Base-by-base conservation (phyloP, 306 rosid species). In the Quercus glauca region DNA sequence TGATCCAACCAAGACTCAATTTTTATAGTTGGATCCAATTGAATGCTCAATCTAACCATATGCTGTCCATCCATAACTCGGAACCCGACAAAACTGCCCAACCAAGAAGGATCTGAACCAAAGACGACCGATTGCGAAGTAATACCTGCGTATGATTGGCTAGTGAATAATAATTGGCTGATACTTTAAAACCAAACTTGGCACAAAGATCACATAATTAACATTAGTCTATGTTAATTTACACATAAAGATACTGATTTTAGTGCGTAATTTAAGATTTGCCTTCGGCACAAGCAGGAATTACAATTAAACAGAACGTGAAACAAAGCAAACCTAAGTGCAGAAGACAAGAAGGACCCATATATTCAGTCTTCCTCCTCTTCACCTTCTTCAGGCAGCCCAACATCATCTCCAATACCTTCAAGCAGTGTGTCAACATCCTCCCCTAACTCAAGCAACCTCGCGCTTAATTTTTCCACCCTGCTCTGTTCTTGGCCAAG, bases 401-500 rank as follows among this genome's bases (percentile, higher is more conserved):
- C 98, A 5, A 63, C 45, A 5, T 93, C 99, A 74, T 95, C 99
- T 33, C 97, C 99, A 35, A 95, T 77, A 55, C 91, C 97, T 82
- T 93, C 98, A 17, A 95, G 98, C 65, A 95, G 87, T 80, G 83
- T 81, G 63, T 93, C 94, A 41, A 90, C 92, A 43, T 95, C 97
- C 85, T 91, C 97, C 23, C 99, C 99, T 51, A 95, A 87, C 90
- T 95, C 98, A 77, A 89, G 23, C 79, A 95, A 83, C 88, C 97
- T 95, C 17, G 92, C 82, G 63, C 90, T 85, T 28, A 95, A 88
- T 63, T 61, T 90, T 12, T 93, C 97, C 78, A 92, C 99, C 88
- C 64, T 95, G 87, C 93, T 91, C 81, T 95, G 99, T 85, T 95
- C 99, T 89, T 95, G 99, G 21, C 98, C 99, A 0, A 95, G 93